phyloP scores from a whole-genome alignment of 169 alveolate genomes.

The Cryptosporidium parvum region DNA sequence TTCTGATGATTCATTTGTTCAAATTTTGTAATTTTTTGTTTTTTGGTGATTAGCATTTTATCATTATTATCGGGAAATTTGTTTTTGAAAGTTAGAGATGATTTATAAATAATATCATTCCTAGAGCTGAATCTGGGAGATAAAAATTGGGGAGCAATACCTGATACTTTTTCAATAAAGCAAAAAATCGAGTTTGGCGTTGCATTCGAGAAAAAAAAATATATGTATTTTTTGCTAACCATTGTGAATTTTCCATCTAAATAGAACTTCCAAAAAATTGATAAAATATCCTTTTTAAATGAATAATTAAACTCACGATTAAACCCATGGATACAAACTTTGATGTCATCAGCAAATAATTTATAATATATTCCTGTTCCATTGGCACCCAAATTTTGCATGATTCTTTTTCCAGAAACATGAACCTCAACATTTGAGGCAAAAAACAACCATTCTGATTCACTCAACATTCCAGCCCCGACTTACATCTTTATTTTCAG shows the following conservation, averaged over 20 bases:
- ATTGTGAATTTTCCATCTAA: constrained; percentile 47
- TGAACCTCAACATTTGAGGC: constrained; percentile 27
- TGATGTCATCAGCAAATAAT: constrained; percentile 9
- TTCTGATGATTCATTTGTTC: neutral
- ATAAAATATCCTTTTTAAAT: constrained; percentile 16
- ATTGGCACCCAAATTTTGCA: neutral
- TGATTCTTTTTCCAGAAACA: constrained; percentile 14
- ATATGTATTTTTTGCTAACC: neutral
- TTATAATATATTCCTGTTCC: constrained; percentile 31
- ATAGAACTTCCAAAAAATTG: constrained; percentile 40
- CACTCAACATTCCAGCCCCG: neutral
- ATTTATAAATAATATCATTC: neutral
- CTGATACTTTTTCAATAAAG: constrained; percentile 6
- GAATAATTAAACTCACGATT: constrained; percentile 21
- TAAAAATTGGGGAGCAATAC: constrained; percentile 18
- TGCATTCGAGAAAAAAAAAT: constrained; percentile 42
- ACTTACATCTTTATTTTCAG: neutral
- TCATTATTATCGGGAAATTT: neutral
- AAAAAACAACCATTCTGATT: constrained; percentile 21
- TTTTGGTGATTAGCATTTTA: neutral
- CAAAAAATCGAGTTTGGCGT: neutral
- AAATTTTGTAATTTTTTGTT: neutral
- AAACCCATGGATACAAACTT: constrained; percentile 21
- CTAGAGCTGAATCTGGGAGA: neutral
- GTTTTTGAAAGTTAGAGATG: neutral